Evolutionary conservation across 176 grass and related monocot species (phyloP), one percentile per base, ranked within the genome.

Genomic region (Eragrostis nindensis): DNA sequence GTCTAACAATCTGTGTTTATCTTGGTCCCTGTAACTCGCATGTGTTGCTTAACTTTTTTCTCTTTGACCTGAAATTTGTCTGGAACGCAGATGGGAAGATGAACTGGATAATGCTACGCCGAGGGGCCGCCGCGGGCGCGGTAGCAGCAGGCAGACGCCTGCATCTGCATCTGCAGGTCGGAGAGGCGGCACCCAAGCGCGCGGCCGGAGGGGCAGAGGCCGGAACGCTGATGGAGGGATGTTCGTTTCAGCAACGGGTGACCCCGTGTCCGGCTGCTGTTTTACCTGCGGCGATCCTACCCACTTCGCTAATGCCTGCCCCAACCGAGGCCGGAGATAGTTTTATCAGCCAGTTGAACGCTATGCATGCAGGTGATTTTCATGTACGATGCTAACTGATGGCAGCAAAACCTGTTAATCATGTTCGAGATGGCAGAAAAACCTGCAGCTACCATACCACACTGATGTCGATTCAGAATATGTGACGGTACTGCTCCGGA

Each of bases 221-320:
- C 80, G 63, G 56, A 83, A 85, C 25, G 36, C 73, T 44, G 73
- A 82, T 29, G 46, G 48, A 12, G 71, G 71, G 65, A 87, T 83
- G 80, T 95, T 99, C 79, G 88, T 99, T 32, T 93, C 96, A 12
- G 96, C 92, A 40, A 95, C 88, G 14, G 96, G 92, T 41, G 92
- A 98, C 42, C 77, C 86, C 19, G 83, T 89, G 59, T 66, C 77
- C 30, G 82, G 88, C 61, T 63, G 79, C 85, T 95, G 96, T 74
- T 98, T 89, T 78, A 59, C 63, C 54, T 99, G 96, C 59, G 92
- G 96, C 22, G 90, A 99, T 54, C 92, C 92, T 70, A 86, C 92
- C 18, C 92, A 99, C 86, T 99, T 93, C 54, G 96, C 90, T 48
- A 99, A 91, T 56, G 82, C 64, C 24, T 99, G 96, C 85, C 92